Conservation (phyloP, 1,284 basidiomycete genomes). For the Porodaedalea pini region DNA sequence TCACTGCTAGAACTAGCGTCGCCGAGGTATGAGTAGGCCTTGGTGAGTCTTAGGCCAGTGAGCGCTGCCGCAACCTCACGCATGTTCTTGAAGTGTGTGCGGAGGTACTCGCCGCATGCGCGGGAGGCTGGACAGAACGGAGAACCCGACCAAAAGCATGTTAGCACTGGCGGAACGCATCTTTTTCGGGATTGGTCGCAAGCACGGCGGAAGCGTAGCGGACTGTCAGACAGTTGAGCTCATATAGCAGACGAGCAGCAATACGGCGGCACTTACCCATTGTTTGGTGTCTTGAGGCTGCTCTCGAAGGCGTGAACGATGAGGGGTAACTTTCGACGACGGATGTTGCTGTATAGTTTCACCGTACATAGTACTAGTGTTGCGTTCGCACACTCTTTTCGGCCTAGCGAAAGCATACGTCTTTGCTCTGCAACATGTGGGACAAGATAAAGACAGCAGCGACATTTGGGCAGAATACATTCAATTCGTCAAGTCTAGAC, state of each 20-base stretch:
- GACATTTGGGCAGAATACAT: slow-evolving; percentile 81
- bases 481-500: slow-evolving; percentile 77
- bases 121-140: slow-evolving; percentile 63
- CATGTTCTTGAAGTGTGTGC: slow-evolving; percentile 99
- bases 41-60: slow-evolving; percentile 88
- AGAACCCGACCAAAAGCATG: slow-evolving; percentile 24
- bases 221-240: slow-evolving; percentile 37
- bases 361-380: too few relatives aligned
- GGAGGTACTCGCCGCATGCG: slow-evolving; percentile 94
- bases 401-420: slow-evolving; percentile 93
- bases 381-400: too few relatives aligned
- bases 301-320: neutral
- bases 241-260: neutral
- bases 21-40: slow-evolving; percentile 93
- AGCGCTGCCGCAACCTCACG: slow-evolving; percentile 90
- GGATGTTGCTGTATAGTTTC: slow-evolving; percentile 5
- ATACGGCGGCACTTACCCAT: slow-evolving; percentile 11
- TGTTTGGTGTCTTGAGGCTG: slow-evolving; percentile 9
- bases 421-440: slow-evolving; percentile 87
- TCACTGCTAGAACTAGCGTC: slow-evolving; percentile 46
- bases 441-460: slow-evolving; percentile 76
- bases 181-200: slow-evolving; percentile 90
- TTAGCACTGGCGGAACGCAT: slow-evolving; percentile 45
- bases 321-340: slow-evolving; percentile 3
- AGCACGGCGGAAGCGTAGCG: slow-evolving; percentile 87